phyloP scores from a whole-genome alignment of 202 grass and related monocot genomes.

The Hordeum pubiflorum region DNA sequence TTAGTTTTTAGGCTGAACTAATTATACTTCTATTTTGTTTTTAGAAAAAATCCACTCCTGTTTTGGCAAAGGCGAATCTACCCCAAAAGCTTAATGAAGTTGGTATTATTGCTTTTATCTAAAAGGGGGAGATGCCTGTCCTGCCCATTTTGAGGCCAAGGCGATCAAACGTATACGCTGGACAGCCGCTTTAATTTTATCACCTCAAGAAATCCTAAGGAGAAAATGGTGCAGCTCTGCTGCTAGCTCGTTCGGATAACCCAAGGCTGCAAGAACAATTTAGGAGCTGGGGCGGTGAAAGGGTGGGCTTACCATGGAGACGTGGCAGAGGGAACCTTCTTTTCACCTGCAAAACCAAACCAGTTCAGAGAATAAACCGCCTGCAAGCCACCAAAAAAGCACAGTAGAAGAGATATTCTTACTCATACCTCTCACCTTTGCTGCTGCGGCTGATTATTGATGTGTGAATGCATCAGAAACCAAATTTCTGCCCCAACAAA shows the following conservation, averaged over 20 bases:
- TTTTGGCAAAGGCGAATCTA: not conserved
- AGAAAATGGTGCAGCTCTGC: not conserved
- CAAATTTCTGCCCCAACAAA: too few relatives aligned
- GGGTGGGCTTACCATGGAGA: not conserved
- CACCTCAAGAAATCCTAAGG: not conserved
- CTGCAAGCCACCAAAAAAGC: too few relatives aligned
- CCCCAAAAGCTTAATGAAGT: not conserved
- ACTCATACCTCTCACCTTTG: too few relatives aligned
- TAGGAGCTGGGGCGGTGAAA: not conserved
- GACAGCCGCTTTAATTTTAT: not conserved
- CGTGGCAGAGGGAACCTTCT: not conserved
- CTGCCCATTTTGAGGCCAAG: not conserved
- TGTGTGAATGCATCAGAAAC: too few relatives aligned
- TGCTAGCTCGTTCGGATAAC: not conserved
- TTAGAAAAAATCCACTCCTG: too few relatives aligned
- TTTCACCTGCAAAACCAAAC: too few relatives aligned
- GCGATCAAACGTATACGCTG: too few relatives aligned
- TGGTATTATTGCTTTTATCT: not conserved
- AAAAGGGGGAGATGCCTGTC: not conserved
- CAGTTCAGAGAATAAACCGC: too few relatives aligned
- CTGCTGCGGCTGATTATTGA: too few relatives aligned
- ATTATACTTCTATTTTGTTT: too few relatives aligned
- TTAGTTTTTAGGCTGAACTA: not conserved
- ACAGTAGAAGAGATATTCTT: too few relatives aligned
- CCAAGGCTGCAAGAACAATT: not conserved